A percentile compares a stretch with the other conserved stretches of the same genome.
Evolutionary conservation across 371 early-diverging fungal genomes (phyloP).

Genomic region (Mortierella sp.): DNA sequence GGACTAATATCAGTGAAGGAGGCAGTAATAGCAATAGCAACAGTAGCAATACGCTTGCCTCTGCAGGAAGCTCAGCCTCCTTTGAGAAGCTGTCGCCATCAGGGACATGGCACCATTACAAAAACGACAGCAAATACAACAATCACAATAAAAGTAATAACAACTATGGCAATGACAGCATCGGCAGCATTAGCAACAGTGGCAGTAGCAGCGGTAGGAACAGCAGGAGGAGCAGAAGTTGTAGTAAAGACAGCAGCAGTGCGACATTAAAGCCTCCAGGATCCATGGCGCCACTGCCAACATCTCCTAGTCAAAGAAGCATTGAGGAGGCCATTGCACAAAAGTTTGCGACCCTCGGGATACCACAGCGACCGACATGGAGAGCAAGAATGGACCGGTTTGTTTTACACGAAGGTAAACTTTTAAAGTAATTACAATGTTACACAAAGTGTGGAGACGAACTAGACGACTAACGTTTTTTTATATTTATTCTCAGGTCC

Average conservation of each 20-base stretch:
- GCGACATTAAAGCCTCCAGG: neutral
- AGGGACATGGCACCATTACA: neutral
- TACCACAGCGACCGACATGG: conserved; percentile 21
- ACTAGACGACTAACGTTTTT: neutral
- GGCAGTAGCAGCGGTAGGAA: neutral
- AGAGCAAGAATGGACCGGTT: conserved; percentile 18
- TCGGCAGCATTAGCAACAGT: neutral
- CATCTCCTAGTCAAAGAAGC: conserved; percentile 41
- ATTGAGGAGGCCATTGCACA: conserved; percentile 49
- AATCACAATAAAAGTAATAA: neutral
- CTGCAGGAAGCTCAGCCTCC: neutral
- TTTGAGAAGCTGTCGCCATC: neutral
- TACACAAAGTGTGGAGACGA: neutral
- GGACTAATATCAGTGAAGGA: neutral
- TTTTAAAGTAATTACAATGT: neutral
- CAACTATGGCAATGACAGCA: neutral
- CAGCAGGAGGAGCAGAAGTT: neutral
- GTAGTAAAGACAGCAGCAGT: conserved; percentile 1
- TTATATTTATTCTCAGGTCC: conserved; percentile 8
- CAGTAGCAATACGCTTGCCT: neutral
- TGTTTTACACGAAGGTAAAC: conserved; percentile 31
- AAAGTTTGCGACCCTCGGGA: conserved; percentile 47
- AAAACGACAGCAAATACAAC: neutral
- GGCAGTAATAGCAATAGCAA: neutral
- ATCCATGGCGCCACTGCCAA: conserved; percentile 11